Conservation (phyloP, 441 rosid genomes). For the Populus tomentosa region DNA sequence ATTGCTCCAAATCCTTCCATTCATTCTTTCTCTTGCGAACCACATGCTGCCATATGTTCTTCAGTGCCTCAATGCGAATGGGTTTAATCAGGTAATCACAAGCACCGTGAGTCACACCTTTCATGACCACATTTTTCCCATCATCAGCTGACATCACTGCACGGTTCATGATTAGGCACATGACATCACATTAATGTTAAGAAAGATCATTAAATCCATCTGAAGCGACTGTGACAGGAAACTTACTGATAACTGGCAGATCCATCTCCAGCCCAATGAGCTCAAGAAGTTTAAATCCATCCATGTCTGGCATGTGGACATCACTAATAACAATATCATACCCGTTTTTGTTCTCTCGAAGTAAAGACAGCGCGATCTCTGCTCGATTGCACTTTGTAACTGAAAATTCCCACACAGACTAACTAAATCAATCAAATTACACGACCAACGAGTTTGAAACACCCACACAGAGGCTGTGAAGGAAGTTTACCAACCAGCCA, state of each 20-base stretch:
- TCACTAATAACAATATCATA: constrained; percentile 34
- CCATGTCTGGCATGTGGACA: constrained; percentile 60
- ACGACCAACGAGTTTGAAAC: not conserved
- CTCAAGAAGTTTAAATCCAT: constrained; percentile 86
- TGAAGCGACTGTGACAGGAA: not conserved
- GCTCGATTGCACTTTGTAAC: constrained; percentile 72
- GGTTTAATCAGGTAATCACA: constrained; percentile 91
- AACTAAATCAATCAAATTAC: constrained; percentile 17
- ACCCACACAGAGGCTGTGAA: not conserved
- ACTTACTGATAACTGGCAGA: constrained; percentile 59
- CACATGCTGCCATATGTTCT: constrained; percentile 96
- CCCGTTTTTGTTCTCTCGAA: constrained; percentile 56
- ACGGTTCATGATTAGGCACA: constrained; percentile 6
- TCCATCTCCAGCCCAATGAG: constrained; percentile 83
- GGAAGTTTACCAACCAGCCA: not conserved
- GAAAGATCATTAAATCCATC: not conserved
- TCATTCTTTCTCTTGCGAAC: constrained; percentile 68
- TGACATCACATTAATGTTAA: not conserved
- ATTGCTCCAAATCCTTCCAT: constrained; percentile 77
- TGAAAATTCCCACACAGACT: constrained; percentile 28
- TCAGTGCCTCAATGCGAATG: constrained; percentile 75
- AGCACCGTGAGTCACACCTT: constrained; percentile 96
- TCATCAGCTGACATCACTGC: constrained; percentile 99
- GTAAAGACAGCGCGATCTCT: constrained; percentile 29
- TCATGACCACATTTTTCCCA: constrained; percentile 75